Percentiles rank a stretch among this genome's conserved stretches.
phyloP scores from a whole-genome alignment of 2,329 filamentous ascomycete species.

The Hymenoscyphus scutula region DNA sequence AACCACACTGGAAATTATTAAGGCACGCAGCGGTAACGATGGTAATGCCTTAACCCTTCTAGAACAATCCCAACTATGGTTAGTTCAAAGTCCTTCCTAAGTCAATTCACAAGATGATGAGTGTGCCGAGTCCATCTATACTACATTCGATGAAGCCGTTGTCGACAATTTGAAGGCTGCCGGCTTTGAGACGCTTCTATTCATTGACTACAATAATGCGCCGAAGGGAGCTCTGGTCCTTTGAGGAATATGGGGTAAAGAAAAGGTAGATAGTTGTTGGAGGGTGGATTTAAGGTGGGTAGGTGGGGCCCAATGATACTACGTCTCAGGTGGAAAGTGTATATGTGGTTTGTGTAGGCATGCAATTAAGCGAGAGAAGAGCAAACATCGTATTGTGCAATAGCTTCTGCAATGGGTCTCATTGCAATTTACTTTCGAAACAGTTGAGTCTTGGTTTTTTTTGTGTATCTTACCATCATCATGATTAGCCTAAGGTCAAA shows the following conservation, averaged over 20 bases:
- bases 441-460: too few species aligned
- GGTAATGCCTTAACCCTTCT: slow-evolving; percentile 16
- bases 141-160: slow-evolving; percentile 15
- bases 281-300: slow-evolving; percentile 22
- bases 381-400: too few species aligned
- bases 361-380: too few species aligned
- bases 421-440: too few species aligned
- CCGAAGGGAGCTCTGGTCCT: slow-evolving; percentile 24
- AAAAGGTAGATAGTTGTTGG: slow-evolving; percentile 33
- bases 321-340: background rate
- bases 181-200: slow-evolving; percentile 11
- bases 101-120: slow-evolving; percentile 15
- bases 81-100: slow-evolving; percentile 20
- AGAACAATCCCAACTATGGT: slow-evolving; percentile 21
- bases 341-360: too few species aligned
- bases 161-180: slow-evolving; percentile 19
- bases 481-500: too few species aligned
- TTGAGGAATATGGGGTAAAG: slow-evolving; percentile 36
- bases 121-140: slow-evolving; percentile 15
- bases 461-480: too few species aligned
- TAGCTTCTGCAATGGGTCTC: too few species aligned
- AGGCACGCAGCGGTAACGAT: slow-evolving; percentile 8
- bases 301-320: background rate
- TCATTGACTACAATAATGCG: slow-evolving; percentile 28
- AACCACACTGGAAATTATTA: slow-evolving; percentile 20